Evolutionary conservation across 306 rosid genomes (phyloP).

Genomic region (Fagus sylvatica): DNA sequence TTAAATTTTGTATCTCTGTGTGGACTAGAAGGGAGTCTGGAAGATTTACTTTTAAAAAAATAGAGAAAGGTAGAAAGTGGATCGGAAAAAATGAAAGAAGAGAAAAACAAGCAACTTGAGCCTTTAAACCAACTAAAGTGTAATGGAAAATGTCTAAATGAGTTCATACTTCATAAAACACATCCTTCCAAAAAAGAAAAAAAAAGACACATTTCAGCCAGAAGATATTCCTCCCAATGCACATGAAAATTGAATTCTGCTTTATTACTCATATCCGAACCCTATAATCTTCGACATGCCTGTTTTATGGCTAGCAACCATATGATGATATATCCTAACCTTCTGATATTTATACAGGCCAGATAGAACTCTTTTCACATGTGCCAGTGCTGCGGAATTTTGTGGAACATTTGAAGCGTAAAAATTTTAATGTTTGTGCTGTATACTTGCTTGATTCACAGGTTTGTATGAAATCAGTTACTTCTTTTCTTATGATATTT

Average conservation of each 20-base stretch:
- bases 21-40: neutral
- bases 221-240: neutral
- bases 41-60: neutral
- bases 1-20: neutral
- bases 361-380: slow-evolving; percentile 91
- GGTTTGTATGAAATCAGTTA: slow-evolving; percentile 42
- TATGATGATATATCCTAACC: slow-evolving; percentile 5
- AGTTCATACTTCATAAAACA: neutral
- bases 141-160: neutral
- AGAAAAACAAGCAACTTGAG: neutral
- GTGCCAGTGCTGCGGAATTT: slow-evolving; percentile 79
- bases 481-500: slow-evolving; percentile 1
- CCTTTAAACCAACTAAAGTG: neutral
- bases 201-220: too few relatives aligned
- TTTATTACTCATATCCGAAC: too few relatives aligned
- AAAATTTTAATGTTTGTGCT: slow-evolving; percentile 76
- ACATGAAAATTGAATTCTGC: neutral
- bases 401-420: slow-evolving; percentile 83
- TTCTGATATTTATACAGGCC: slow-evolving; percentile 58
- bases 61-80: neutral
- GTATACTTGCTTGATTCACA: slow-evolving; percentile 96
- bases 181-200: too few relatives aligned
- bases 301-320: neutral
- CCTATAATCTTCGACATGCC: neutral
- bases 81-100: neutral